Conservation (phyloP, 1,284 basidiomycete genomes). For the Papiliotrema nemorosa region DNA sequence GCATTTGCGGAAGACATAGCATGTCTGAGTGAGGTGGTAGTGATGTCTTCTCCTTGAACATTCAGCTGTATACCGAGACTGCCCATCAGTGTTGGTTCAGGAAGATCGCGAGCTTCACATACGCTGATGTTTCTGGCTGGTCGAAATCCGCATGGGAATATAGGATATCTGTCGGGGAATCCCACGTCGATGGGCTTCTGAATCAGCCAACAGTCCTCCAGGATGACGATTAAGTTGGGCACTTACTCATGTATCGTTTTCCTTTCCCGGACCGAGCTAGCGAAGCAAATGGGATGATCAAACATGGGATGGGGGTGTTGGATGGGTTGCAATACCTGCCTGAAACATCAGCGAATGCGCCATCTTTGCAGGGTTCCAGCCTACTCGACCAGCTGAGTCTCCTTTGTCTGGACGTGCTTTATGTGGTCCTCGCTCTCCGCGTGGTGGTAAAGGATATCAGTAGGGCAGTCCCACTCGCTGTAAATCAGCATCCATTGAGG, state of each 20-base stretch:
- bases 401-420: background rate
- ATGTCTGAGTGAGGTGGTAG: background rate
- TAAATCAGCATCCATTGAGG: background rate
- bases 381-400: background rate
- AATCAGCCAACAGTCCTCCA: background rate
- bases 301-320: background rate
- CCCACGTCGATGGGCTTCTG: slow-evolving; percentile 1
- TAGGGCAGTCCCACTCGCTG: slow-evolving; percentile 3
- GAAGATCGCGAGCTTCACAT: background rate
- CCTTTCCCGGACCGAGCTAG: background rate
- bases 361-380: no score
- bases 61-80: background rate
- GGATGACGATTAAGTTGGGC: background rate
- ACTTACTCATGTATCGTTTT: background rate
- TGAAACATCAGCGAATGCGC: no score
- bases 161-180: slow-evolving; percentile 3
- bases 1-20: background rate
- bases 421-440: background rate
- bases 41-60: no score
- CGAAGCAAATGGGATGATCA: background rate
- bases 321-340: no score
- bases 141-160: slow-evolving; percentile 2
- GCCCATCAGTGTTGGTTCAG: background rate
- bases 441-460: slow-evolving; percentile 2
- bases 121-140: background rate